phyloP scores from a whole-genome alignment of 1,284 basidiomycete genomes.

The Cronartium quercuum region DNA sequence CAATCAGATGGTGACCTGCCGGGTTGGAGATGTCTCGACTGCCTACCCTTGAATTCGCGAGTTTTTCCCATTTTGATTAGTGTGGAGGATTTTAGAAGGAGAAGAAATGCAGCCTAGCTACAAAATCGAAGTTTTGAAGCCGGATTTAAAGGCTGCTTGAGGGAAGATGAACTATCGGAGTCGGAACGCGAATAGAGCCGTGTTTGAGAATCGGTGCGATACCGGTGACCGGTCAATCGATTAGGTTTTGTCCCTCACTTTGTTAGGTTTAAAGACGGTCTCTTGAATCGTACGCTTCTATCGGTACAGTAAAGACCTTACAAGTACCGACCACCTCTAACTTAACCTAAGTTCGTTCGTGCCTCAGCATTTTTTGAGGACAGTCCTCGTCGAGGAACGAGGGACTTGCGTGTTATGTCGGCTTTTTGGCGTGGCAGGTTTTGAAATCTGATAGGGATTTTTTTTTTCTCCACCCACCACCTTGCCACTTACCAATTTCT shows the following conservation, averaged over 20 bases:
- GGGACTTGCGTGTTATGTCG: no score
- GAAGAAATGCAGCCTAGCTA: constrained; percentile 37
- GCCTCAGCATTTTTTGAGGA: no score
- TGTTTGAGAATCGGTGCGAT: background rate
- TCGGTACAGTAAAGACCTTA: no score
- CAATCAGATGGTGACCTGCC: constrained; percentile 48
- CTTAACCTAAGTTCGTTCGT: no score
- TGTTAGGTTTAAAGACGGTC: constrained; percentile 11
- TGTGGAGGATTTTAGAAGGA: background rate
- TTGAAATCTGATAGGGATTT: no score
- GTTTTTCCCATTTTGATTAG: constrained; percentile 33
- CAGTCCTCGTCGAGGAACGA: no score
- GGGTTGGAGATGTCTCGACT: background rate
- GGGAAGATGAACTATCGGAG: background rate
- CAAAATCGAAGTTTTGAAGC: constrained; percentile 40
- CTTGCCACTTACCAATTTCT: no score
- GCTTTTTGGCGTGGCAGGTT: no score
- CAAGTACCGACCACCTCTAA: no score
- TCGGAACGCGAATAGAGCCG: background rate
- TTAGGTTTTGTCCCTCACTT: constrained; percentile 30
- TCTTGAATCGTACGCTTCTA: no score
- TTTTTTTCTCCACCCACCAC: no score
- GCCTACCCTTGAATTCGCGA: constrained; percentile 38
- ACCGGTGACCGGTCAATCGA: background rate
- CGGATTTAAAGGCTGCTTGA: constrained; percentile 38